phyloP scores from a whole-genome alignment of 345 rosid species.

The Linum tenue region DNA sequence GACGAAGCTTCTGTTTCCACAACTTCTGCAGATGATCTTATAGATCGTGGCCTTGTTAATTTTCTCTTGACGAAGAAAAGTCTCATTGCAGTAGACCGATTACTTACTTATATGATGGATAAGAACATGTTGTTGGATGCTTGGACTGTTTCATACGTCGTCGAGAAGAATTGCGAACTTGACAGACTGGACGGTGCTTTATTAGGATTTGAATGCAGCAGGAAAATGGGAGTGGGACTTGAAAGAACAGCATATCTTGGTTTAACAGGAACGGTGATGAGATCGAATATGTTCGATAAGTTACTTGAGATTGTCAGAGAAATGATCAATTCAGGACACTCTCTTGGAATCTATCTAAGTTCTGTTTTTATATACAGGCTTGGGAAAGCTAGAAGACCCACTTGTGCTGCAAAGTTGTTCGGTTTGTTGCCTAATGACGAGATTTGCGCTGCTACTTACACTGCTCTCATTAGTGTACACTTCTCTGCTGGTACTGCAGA shows the following conservation, averaged over 20 bases:
- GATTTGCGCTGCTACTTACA: slow-evolving; percentile 55
- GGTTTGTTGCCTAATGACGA: slow-evolving; percentile 47
- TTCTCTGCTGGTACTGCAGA: slow-evolving; percentile 66
- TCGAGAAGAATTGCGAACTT: slow-evolving; percentile 33
- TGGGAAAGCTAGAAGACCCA: slow-evolving; percentile 69
- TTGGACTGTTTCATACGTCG: slow-evolving; percentile 36
- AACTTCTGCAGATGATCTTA: slow-evolving; percentile 21
- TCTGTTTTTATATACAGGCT: slow-evolving; percentile 55
- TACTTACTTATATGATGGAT: slow-evolving; percentile 37
- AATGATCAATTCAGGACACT: slow-evolving; percentile 49
- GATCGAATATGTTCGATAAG: slow-evolving; percentile 32
- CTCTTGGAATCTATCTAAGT: slow-evolving; percentile 47
- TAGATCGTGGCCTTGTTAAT: slow-evolving; percentile 36
- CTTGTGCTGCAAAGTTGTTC: slow-evolving; percentile 51
- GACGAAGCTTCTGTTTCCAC: slow-evolving; percentile 14
- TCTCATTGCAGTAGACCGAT: slow-evolving; percentile 44
- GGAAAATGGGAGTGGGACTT: slow-evolving; percentile 35
- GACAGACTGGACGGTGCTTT: slow-evolving; percentile 48
- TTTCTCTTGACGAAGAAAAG: slow-evolving; percentile 56
- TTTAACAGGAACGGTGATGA: slow-evolving; percentile 42
- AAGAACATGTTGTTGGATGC: slow-evolving; percentile 34
- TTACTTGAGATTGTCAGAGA: slow-evolving; percentile 39
- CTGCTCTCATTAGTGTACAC: slow-evolving; percentile 57
- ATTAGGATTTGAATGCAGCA: slow-evolving; percentile 52
- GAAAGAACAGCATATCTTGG: slow-evolving; percentile 52